Conservation (phyloP, 2,329 filamentous ascomycete genomes). For the Calonectria naviculata region DNA sequence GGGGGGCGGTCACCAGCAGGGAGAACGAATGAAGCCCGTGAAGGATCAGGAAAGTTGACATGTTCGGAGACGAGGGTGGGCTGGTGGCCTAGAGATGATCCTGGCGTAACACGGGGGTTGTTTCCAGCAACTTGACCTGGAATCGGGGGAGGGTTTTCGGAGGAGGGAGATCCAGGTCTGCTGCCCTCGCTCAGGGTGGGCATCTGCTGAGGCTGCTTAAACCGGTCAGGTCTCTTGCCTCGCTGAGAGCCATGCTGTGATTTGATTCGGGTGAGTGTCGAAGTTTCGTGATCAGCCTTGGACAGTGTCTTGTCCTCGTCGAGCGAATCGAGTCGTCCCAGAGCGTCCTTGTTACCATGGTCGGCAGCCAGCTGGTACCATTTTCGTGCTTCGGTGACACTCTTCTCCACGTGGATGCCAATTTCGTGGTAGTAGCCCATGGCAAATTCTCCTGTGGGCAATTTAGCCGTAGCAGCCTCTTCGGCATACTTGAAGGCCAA, state of each 20-base stretch:
- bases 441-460: conserved; percentile 94
- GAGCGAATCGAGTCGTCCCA: conserved; percentile 84
- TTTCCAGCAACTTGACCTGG: conserved; percentile 25
- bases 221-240: conserved; percentile 69
- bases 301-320: conserved; percentile 85
- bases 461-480: conserved; percentile 82
- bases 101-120: conserved; percentile 32
- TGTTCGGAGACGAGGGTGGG: conserved; percentile 53
- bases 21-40: conserved; percentile 50
- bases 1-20: conserved; percentile 52
- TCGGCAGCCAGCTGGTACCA: conserved; percentile 94
- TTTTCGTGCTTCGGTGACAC: conserved; percentile 81
- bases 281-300: conserved; percentile 91
- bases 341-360: conserved; percentile 92
- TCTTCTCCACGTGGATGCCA: conserved; percentile 89
- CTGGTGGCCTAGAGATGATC: conserved; percentile 53
- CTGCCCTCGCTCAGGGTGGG: conserved; percentile 61
- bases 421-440: conserved; percentile 98
- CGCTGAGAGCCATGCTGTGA: conserved; percentile 79
- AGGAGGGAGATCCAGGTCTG: conserved; percentile 42
- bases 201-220: conserved; percentile 62
- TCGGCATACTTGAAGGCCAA: conserved; percentile 92
- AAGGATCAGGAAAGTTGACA: conserved; percentile 59
- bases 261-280: conserved; percentile 89
- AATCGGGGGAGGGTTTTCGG: conserved; percentile 27